Evolutionary conservation across 495 filamentous ascomycete species (phyloP).

Genomic region (Tuber calosporum): DNA sequence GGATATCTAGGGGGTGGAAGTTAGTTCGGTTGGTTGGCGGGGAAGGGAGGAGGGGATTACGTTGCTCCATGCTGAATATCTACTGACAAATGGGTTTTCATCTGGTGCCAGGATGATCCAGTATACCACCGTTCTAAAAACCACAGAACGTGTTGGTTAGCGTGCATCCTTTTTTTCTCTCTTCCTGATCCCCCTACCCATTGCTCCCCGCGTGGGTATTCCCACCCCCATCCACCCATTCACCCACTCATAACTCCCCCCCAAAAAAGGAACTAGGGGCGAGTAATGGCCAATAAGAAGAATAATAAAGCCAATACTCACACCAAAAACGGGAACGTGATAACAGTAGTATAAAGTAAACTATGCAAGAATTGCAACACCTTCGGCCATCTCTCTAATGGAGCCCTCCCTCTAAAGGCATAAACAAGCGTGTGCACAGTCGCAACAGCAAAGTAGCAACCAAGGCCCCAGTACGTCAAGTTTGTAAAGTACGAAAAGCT

Average conservation of each 20-base stretch:
- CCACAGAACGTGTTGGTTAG: neutral
- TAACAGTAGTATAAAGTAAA: constrained; percentile 59
- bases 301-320: constrained; percentile 10
- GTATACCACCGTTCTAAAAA: constrained; percentile 51
- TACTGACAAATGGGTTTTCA: constrained; percentile 48
- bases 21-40: constrained; percentile 9
- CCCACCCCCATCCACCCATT: neutral
- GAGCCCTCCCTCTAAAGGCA: constrained; percentile 49
- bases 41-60: constrained; percentile 41
- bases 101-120: constrained; percentile 54
- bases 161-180: neutral
- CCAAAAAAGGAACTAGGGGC: neutral
- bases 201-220: neutral
- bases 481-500: constrained; percentile 76
- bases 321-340: constrained; percentile 64
- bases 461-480: constrained; percentile 70
- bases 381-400: constrained; percentile 56
- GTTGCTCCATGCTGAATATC: constrained; percentile 60
- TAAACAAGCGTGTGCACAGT: constrained; percentile 62
- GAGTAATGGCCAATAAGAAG: constrained; percentile 44
- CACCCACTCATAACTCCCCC: neutral
- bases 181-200: neutral
- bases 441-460: constrained; percentile 64
- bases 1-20: constrained; percentile 49
- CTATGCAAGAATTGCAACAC: constrained; percentile 59